Evolutionary conservation across 2,329 filamentous ascomycete species (phyloP).

Genomic region (Curvularia lunata): DNA sequence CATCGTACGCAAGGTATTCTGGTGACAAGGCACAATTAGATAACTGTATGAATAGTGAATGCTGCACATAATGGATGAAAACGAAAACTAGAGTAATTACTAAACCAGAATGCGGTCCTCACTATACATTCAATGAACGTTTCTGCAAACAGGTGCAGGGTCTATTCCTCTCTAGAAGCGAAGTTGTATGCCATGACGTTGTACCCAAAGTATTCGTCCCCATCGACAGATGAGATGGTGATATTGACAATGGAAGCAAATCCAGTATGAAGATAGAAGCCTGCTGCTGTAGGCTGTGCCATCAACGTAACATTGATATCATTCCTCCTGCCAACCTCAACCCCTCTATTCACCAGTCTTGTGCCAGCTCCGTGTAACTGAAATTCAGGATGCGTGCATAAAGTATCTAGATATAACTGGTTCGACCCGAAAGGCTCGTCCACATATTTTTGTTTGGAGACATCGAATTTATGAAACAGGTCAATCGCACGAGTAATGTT

Average conservation of each 20-base stretch:
- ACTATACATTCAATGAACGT: too few species aligned
- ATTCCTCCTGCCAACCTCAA: background rate
- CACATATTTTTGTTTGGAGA: background rate
- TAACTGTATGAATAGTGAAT: too few species aligned
- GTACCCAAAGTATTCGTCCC: background rate
- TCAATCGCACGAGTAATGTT: background rate
- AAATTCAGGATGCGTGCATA: background rate
- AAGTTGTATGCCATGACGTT: background rate
- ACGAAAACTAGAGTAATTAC: too few species aligned
- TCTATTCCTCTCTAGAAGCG: background rate
- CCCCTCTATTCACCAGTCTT: background rate
- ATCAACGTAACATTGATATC: background rate
- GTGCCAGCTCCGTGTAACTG: background rate
- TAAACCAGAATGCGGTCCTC: too few species aligned
- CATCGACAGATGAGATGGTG: background rate
- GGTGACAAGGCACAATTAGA: too few species aligned
- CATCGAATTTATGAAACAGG: background rate
- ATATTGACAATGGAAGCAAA: background rate
- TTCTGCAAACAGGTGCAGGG: background rate
- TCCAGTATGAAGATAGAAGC: background rate
- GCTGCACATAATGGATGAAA: too few species aligned
- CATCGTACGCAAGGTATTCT: too few species aligned
- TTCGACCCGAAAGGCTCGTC: background rate
- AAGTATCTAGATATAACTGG: background rate
- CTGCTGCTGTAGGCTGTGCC: background rate